Conservation (phyloP, 2,329 filamentous ascomycete genomes). For the Aspergillus texensis region DNA sequence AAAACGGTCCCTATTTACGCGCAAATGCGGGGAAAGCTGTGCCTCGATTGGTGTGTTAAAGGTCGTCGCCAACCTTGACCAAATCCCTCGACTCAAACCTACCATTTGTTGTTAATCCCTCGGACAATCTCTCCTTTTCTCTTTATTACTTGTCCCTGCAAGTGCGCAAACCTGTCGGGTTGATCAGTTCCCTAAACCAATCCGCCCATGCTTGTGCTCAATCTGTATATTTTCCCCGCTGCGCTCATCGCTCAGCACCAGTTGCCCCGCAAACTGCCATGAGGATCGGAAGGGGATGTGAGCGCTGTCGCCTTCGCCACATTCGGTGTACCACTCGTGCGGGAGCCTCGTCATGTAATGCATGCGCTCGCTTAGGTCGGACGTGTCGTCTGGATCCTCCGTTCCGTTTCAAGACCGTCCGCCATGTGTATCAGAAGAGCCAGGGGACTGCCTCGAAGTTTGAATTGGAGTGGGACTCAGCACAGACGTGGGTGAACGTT, state of each 20-base stretch:
- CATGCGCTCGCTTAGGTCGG: conserved; percentile 32
- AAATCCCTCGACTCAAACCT: conserved; percentile 2
- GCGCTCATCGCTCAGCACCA: conserved; percentile 15
- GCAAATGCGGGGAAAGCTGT: conserved; percentile 8
- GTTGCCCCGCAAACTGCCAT: conserved; percentile 23
- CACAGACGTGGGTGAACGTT: conserved; percentile 37
- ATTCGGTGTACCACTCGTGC: conserved; percentile 34
- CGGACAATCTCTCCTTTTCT: not conserved
- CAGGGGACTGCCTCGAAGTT: conserved; percentile 29
- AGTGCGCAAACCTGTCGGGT: not conserved
- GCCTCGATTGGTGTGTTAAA: conserved; percentile 5
- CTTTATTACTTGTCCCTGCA: not conserved
- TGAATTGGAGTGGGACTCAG: conserved; percentile 33
- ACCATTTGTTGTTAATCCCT: not conserved
- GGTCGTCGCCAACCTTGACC: not conserved
- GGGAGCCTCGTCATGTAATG: conserved; percentile 32
- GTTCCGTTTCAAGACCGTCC: conserved; percentile 37
- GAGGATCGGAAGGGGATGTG: conserved; percentile 39
- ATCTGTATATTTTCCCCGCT: conserved; percentile 8
- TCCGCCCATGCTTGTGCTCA: conserved; percentile 15
- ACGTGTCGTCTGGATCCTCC: conserved; percentile 36
- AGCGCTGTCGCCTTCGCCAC: conserved; percentile 39
- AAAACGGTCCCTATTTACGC: not conserved
- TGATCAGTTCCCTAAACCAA: conserved; percentile 1
- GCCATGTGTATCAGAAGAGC: conserved; percentile 37